Evolutionary conservation across 345 rosid genomes (phyloP), one percentile per base, ranked within the genome.

Genomic region (Pelargonium nanum): DNA sequence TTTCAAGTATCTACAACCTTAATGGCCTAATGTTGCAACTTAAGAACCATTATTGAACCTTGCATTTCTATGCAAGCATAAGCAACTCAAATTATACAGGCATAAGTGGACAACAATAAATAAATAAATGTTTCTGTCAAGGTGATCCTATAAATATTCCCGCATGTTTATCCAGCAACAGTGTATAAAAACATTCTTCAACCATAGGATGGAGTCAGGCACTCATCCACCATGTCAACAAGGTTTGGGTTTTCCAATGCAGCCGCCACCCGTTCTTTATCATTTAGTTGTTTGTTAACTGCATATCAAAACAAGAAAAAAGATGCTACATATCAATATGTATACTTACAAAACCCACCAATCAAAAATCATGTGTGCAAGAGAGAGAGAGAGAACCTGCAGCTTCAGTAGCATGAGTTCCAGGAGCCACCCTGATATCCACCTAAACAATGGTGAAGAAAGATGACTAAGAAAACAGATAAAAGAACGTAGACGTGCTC

Each of bases 271-370:
- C 99, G 78, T 64, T 90, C 97, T 75, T 88, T 88, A 59, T 94
- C 99, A 34, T 94, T 90, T 61, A 90, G 76, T 60, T 90, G 99
- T 66, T 94, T 88, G 56, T 89, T 93, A 56, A 93, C 99, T 93
- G 91, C 87, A 40, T 10, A 40, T 17, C 9, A 40, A 40, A 12
- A 40, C 15, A 40, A 40, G 48, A 40, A 40, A 40, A 40, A 17
- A 2, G 15, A 9, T 12, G 16, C 15, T 17, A 40, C 15, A 12
- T 40, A 9, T 40, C 13, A 6, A 40, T n/a, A n/a, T n/a, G 48
- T 40, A 9, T 17, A 34, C 45, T 3, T 34, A 5, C 45, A 9
- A 28, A 2, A 28, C 32, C 32, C 4, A 28, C 32, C 32, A 28
- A 28, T 28, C 32, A 28, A n/a, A n/a, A n/a, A n/a, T n/a, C n/a